phyloP scores from a whole-genome alignment of 805 yeast genomes.

The Ogataea salicorniae region DNA sequence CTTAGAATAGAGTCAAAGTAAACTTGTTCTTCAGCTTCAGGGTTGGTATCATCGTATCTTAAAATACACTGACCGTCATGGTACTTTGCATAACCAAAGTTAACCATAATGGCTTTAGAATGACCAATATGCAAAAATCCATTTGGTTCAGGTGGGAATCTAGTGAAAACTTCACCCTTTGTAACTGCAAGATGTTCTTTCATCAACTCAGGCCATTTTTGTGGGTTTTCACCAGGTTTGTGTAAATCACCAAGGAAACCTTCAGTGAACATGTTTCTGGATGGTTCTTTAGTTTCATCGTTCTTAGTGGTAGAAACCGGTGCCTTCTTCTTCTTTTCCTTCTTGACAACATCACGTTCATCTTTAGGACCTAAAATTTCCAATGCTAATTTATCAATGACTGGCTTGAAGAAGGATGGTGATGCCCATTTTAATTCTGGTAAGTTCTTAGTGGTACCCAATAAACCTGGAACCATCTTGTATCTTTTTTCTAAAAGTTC shows the following conservation, averaged over 20 bases:
- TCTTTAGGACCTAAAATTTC: constrained; percentile 88
- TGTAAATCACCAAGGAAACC: constrained; percentile 95
- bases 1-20: constrained; percentile 79
- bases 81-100: constrained; percentile 93
- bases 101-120: constrained; percentile 95
- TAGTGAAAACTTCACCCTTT: constrained; percentile 78
- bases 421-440: constrained; percentile 88
- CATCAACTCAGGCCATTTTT: constrained; percentile 80
- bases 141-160: constrained; percentile 99
- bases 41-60: constrained; percentile 96
- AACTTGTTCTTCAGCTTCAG: constrained; percentile 95
- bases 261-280: constrained; percentile 82
- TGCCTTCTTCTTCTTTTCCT: constrained; percentile 58
- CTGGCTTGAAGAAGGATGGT: constrained; percentile 80
- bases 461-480: constrained; percentile 65
- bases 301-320: constrained; percentile 15
- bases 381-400: constrained; percentile 72
- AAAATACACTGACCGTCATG: constrained; percentile 85
- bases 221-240: constrained; percentile 93
- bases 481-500: constrained; percentile 72
- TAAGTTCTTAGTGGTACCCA: constrained; percentile 71
- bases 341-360: constrained; percentile 81
- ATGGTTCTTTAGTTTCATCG: constrained; percentile 19
- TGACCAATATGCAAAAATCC: constrained; percentile 98
- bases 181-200: constrained; percentile 73